Evolutionary conservation across 352 stramenopile genomes (phyloP).

Genomic region (Pythium rhizo-oryzae): DNA sequence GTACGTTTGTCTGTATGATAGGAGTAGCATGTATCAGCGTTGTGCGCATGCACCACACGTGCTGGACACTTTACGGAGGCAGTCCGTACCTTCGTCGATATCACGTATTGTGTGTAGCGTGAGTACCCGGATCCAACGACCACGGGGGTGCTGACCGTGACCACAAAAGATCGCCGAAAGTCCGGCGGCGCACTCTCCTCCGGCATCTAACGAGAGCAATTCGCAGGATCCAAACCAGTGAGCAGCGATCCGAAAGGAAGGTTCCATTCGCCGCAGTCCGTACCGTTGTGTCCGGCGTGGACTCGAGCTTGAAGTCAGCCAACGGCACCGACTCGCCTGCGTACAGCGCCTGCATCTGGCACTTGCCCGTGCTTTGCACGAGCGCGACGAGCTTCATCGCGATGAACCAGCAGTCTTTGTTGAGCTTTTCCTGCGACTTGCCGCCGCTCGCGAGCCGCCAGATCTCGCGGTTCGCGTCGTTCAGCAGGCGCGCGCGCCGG

Average conservation of each 20-base stretch:
- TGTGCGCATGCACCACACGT: too few relatives aligned
- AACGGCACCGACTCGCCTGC: constrained; percentile 66
- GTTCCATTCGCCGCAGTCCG: neutral
- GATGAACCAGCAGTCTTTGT: constrained; percentile 91
- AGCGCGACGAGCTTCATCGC: constrained; percentile 90
- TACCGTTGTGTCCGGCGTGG: constrained; percentile 76
- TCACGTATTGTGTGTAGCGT: constrained; percentile 89
- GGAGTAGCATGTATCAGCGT: neutral
- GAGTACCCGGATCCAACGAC: constrained; percentile 84
- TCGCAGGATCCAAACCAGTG: neutral
- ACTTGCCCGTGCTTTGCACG: constrained; percentile 83
- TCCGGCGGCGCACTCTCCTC: constrained; percentile 41
- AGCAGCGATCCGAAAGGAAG: neutral
- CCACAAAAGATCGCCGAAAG: constrained; percentile 65
- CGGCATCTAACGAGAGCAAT: constrained; percentile 42
- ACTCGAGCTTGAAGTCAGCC: constrained; percentile 81
- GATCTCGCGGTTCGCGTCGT: constrained; percentile 88
- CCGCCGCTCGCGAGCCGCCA: constrained; percentile 88
- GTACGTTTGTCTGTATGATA: constrained; percentile 55
- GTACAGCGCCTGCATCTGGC: constrained; percentile 85
- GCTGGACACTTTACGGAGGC: too few relatives aligned
- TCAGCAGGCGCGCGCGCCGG: constrained; percentile 71
- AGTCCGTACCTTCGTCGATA: constrained; percentile 72
- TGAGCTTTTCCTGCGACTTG: constrained; percentile 85
- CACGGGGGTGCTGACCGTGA: constrained; percentile 78